Percentiles rank a stretch among this genome's conserved stretches.
These are phyloP conservation scores for Trapa bicornis DNA, from an alignment of 345 rosid genomes.

Conservation along the genomic window DNA sequence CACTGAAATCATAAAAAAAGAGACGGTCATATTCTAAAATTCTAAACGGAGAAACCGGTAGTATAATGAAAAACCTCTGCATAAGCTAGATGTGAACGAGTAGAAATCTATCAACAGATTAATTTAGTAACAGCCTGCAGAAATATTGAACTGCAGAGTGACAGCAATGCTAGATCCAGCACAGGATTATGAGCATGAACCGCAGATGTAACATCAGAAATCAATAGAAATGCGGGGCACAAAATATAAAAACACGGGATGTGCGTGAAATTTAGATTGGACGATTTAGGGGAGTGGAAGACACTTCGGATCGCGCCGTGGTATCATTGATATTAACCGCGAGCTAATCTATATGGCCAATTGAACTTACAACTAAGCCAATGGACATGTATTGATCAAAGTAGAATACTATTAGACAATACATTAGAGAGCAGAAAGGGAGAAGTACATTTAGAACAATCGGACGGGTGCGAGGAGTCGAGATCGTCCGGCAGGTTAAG, in stretches of 20 bases:
- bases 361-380: background rate
- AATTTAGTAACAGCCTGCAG: background rate
- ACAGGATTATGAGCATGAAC: background rate
- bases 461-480: conserved; percentile 41
- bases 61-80: background rate
- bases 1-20: background rate
- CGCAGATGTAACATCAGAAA: background rate
- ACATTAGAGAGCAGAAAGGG: background rate
- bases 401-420: background rate
- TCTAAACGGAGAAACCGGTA: background rate
- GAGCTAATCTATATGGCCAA: background rate
- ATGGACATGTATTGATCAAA: background rate
- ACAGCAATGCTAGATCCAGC: background rate
- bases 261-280: background rate
- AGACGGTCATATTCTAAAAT: background rate
- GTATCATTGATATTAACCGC: background rate
- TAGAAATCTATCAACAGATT: background rate
- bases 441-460: conserved; percentile 48
- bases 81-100: background rate
- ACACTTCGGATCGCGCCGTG: conserved; percentile 4
- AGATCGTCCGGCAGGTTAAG: conserved; percentile 81
- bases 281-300: background rate
- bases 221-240: too few relatives aligned
- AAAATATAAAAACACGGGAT: too few relatives aligned
- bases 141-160: background rate